Conservation (phyloP, 345 rosid genomes). For the Camelina hispida region DNA sequence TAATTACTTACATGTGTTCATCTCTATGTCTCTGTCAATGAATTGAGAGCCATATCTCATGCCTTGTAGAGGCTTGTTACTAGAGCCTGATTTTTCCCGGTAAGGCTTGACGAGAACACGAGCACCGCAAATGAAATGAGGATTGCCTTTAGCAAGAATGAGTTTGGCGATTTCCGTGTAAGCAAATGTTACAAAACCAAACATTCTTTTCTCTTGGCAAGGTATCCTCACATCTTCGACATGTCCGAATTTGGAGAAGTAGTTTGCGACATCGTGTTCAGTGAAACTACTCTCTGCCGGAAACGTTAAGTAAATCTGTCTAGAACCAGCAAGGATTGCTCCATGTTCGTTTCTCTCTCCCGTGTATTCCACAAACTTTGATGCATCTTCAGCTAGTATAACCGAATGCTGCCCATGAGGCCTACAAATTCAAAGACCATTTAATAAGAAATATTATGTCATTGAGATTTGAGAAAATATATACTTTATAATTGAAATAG, state of each 20-base stretch:
- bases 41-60: conserved; percentile 53
- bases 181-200: conserved; percentile 88
- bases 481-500: background rate
- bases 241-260: conserved; percentile 81
- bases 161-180: conserved; percentile 69
- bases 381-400: conserved; percentile 79
- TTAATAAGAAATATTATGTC: background rate
- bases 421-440: conserved; percentile 49
- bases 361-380: conserved; percentile 58
- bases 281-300: conserved; percentile 92
- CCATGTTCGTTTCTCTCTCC: conserved; percentile 66
- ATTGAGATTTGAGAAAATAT: background rate
- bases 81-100: conserved; percentile 77
- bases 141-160: conserved; percentile 84
- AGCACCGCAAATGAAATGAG: conserved; percentile 90
- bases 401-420: conserved; percentile 98
- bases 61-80: conserved; percentile 62
- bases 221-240: conserved; percentile 98
- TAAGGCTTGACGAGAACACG: conserved; percentile 98
- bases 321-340: conserved; percentile 67
- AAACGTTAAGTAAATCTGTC: conserved; percentile 93
- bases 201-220: conserved; percentile 93
- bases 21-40: conserved; percentile 65
- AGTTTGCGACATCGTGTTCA: conserved; percentile 83
- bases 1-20: conserved; percentile 53